Percentiles rank a stretch among this genome's conserved stretches.
Conservation (phyloP, 2,329 filamentous ascomycete genomes). For the Incumbomyces lentus region DNA sequence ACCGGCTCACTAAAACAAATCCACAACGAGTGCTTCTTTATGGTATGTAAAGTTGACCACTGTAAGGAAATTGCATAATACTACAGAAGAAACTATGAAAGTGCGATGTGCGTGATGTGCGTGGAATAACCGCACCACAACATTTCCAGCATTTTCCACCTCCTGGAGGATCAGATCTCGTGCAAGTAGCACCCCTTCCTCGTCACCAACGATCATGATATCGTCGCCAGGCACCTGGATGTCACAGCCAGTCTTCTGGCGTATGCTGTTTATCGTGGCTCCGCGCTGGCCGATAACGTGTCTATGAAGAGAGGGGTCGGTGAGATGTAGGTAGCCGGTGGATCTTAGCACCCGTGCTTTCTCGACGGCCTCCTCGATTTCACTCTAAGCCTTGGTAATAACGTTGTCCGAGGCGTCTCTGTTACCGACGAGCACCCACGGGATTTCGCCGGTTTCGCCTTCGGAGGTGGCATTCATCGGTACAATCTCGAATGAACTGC, state of each 20-base stretch:
- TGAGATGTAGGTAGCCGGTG: conserved; percentile 78
- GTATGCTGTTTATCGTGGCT: conserved; percentile 83
- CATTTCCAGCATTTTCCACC: conserved; percentile 51
- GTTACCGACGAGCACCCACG: conserved; percentile 77
- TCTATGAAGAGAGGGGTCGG: conserved; percentile 80
- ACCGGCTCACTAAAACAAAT: too few relatives aligned
- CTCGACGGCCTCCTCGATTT: conserved; percentile 62
- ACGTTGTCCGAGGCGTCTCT: conserved; percentile 50
- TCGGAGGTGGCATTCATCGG: conserved; percentile 19
- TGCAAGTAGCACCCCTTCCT: conserved; percentile 73
- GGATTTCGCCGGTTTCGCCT: conserved; percentile 37
- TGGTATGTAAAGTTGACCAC: too few relatives aligned
- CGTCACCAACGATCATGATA: conserved; percentile 76
- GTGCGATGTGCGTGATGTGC: too few relatives aligned
- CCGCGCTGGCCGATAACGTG: conserved; percentile 83
- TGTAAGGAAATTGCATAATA: too few relatives aligned
- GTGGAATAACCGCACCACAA: too few relatives aligned
- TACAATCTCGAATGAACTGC: conserved; percentile 69
- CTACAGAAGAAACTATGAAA: too few relatives aligned
- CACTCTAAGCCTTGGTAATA: conserved; percentile 68
- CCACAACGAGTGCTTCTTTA: too few relatives aligned
- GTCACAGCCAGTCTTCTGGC: conserved; percentile 83
- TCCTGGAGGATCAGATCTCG: conserved; percentile 81
- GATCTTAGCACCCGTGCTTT: conserved; percentile 41
- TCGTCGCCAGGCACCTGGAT: conserved; percentile 89